A percentile compares a stretch with the other conserved stretches of the same genome.
Evolutionary conservation across 257 asterid genomes (phyloP).

Genomic region (Solanum bukasovii): DNA sequence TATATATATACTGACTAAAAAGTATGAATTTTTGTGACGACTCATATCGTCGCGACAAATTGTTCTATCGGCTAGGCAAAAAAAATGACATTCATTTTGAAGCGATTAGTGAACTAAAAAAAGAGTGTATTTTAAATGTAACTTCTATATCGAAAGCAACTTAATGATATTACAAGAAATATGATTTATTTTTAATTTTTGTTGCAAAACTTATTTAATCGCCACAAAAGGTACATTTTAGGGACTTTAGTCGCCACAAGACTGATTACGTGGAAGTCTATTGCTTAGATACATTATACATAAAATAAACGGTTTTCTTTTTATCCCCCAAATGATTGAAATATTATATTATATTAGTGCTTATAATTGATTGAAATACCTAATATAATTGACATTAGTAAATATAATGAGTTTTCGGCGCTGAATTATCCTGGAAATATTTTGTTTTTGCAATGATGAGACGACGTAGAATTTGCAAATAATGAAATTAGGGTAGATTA

Average conservation of each 20-base stretch:
- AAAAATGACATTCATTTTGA: too few relatives aligned
- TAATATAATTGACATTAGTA: background rate
- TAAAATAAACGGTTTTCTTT: too few relatives aligned
- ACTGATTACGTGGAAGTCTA: background rate
- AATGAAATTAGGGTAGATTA: background rate
- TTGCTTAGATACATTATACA: background rate
- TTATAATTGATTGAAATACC: background rate
- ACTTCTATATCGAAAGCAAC: too few relatives aligned
- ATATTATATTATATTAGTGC: background rate
- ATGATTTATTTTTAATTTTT: too few relatives aligned
- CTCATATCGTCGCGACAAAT: too few relatives aligned
- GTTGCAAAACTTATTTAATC: too few relatives aligned
- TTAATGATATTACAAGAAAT: too few relatives aligned
- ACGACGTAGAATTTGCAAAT: background rate
- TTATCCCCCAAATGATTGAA: background rate
- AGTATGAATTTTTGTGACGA: too few relatives aligned
- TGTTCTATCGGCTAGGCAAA: too few relatives aligned
- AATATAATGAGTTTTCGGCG: background rate
- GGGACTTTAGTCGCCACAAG: background rate
- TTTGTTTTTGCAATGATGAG: background rate
- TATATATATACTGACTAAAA: background rate
- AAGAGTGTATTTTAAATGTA: too few relatives aligned
- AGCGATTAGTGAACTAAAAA: too few relatives aligned
- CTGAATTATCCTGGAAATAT: background rate
- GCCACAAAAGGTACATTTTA: too few relatives aligned